Percentiles rank a stretch among this genome's conserved stretches.
Evolutionary conservation across 768 basidiomycete species (phyloP).

Genomic region (Pleurotus pulmonarius): DNA sequence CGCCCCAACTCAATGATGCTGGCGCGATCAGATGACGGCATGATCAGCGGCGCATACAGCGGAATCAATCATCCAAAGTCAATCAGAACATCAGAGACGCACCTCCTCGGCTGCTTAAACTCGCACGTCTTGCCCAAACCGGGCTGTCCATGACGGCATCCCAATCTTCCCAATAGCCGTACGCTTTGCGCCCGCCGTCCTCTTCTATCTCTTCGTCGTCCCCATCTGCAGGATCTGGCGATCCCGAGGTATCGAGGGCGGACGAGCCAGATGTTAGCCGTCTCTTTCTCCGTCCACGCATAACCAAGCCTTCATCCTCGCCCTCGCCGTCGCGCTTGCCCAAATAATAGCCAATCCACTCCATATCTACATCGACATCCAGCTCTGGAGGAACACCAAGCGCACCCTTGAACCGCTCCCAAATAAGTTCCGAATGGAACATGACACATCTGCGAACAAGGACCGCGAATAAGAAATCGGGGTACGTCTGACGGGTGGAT

Average conservation of each 20-base stretch:
- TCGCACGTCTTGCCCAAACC: not conserved
- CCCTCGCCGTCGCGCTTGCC: constrained; percentile 26
- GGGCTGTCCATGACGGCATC: constrained; percentile 42
- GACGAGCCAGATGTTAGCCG: constrained; percentile 13
- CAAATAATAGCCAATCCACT: constrained; percentile 10
- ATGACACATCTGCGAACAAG: constrained; percentile 74
- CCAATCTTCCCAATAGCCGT: constrained; percentile 42
- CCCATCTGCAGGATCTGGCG: constrained; percentile 15
- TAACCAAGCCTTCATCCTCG: constrained; percentile 7
- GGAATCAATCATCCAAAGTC: no score
- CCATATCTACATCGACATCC: constrained; percentile 49
- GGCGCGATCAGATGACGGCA: no score
- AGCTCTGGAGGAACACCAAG: constrained; percentile 86
- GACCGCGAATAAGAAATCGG: constrained; percentile 73
- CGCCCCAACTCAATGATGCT: no score
- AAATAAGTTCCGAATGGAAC: constrained; percentile 77
- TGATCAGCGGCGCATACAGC: no score
- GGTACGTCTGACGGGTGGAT: constrained; percentile 55
- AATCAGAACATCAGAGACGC: not conserved
- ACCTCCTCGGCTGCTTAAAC: constrained; percentile 1
- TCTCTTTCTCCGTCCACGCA: constrained; percentile 12
- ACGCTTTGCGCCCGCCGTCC: constrained; percentile 33
- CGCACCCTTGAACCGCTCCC: constrained; percentile 87
- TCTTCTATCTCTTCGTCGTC: constrained; percentile 33
- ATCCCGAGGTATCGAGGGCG: constrained; percentile 4